Evolutionary conservation across 768 basidiomycete species (phyloP).

Genomic region (Mycena sanguinolenta): DNA sequence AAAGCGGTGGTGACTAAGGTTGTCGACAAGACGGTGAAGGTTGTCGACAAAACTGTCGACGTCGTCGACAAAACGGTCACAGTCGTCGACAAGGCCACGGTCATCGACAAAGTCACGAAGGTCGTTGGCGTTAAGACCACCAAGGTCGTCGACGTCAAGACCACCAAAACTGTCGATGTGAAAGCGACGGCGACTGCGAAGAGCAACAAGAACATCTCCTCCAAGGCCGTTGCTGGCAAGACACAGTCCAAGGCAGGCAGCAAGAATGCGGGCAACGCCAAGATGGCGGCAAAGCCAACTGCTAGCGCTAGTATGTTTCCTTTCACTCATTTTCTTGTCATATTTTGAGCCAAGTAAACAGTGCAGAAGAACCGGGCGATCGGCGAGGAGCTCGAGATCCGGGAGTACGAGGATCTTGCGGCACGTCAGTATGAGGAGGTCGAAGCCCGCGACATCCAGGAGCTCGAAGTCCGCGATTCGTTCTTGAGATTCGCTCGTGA

Average conservation of each 20-base stretch:
- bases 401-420: slow-evolving; percentile 18
- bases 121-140: too few species aligned
- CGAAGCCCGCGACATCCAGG: not conserved
- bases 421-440: not conserved
- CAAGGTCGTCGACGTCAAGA: slow-evolving; percentile 23
- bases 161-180: not conserved
- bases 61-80: too few species aligned
- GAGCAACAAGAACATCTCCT: not conserved
- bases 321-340: not conserved
- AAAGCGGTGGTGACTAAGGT: too few species aligned
- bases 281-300: not conserved
- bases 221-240: not conserved
- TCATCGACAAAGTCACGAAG: too few species aligned
- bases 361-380: not conserved
- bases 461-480: not conserved
- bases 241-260: not conserved
- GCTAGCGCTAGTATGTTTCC: not conserved
- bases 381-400: slow-evolving; percentile 6
- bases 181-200: slow-evolving; percentile 1
- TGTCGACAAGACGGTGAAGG: too few species aligned
- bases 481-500: not conserved
- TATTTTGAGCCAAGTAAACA: not conserved
- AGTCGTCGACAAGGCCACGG: too few species aligned
- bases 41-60: too few species aligned
- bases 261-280: slow-evolving; percentile 3